phyloP scores from a whole-genome alignment of 768 basidiomycete genomes.

The Phylloporus arenicola region DNA sequence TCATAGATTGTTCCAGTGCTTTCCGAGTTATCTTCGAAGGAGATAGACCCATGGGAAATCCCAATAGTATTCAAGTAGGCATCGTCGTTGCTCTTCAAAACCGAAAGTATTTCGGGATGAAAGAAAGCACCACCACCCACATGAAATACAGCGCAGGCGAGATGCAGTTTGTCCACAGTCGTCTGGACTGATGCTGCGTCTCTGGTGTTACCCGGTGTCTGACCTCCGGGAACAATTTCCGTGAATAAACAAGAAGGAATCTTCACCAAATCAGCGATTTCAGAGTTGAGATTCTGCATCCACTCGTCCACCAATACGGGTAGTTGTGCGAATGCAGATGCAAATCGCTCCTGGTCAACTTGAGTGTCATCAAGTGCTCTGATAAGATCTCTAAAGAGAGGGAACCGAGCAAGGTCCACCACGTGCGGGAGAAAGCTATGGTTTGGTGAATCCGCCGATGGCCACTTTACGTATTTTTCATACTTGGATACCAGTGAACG shows the following conservation, averaged over 20 bases:
- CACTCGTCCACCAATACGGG: constrained; percentile 6
- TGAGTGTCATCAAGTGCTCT: neutral
- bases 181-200: neutral
- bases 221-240: neutral
- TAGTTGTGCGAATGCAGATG: constrained; percentile 11
- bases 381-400: constrained; percentile 12
- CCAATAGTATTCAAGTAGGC: neutral
- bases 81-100: neutral
- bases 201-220: neutral
- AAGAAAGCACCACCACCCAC: neutral
- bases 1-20: neutral
- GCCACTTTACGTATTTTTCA: constrained; percentile 4
- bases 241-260: constrained; percentile 3
- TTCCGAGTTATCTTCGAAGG: neutral
- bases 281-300: constrained; percentile 5
- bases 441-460: constrained; percentile 1
- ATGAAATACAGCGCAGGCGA: constrained; percentile 7
- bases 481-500: constrained; percentile 5
- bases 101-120: constrained; percentile 3
- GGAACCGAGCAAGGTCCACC: constrained; percentile 7
- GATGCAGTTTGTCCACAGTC: neutral
- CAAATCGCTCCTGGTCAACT: neutral
- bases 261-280: constrained; percentile 7
- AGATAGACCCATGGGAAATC: neutral
- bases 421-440: constrained; percentile 14